Evolutionary conservation across 768 basidiomycete species (phyloP), one percentile per base, ranked within the genome.

Genomic region (Chalciporus pseudorubinellus): DNA sequence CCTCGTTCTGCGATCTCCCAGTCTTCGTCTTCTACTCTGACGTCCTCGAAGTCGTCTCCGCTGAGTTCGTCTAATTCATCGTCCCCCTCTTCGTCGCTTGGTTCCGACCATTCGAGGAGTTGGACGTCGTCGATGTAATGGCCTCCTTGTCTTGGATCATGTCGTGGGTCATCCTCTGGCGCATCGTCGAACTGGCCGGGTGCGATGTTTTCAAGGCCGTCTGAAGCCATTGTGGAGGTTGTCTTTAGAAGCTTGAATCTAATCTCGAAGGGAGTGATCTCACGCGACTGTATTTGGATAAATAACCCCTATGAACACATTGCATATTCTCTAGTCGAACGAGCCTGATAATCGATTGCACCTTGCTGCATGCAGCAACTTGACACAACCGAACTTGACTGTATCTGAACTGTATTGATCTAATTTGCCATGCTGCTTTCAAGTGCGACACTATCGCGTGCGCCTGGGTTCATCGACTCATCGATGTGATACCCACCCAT

Each of bases 1-100:
- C 92, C 87, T 79, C 87, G 72, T 70, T 92, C 90, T 46, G 87
- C 80, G 49, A 89, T 78, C 67, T 93, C 88, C 91, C 87, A 91
- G 65, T 93, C 89, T 62, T 93, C 91, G 62, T 92, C 89, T 56
- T 92, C 89, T 22, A 84, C 87, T 39, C 85, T 75, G 59, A 74
- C 75, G 31, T 82, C 75, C 44, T 81, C 78, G 48, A 79, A 82
- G 53, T 65, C 72, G 12, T 78, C 79, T 22, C 81, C 78, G 26
- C 77, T 74, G 1, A 74, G 67, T 28, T 68, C 48, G 20, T 60
- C 59, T n/a, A 18, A 22, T 13, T 57, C 56, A 5, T 52, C 51
- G 28, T 52, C 60, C 12, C 67, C 64, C 40, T 65, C 51, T 36
- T 36, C 34, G 28, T 73, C 61, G 46, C 56, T 58, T 3, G 53